Percentiles rank a stretch among this genome's conserved stretches.
Evolutionary conservation across 495 filamentous ascomycete genomes (phyloP).

Genomic region (Staphylotrichum tortipilum): DNA sequence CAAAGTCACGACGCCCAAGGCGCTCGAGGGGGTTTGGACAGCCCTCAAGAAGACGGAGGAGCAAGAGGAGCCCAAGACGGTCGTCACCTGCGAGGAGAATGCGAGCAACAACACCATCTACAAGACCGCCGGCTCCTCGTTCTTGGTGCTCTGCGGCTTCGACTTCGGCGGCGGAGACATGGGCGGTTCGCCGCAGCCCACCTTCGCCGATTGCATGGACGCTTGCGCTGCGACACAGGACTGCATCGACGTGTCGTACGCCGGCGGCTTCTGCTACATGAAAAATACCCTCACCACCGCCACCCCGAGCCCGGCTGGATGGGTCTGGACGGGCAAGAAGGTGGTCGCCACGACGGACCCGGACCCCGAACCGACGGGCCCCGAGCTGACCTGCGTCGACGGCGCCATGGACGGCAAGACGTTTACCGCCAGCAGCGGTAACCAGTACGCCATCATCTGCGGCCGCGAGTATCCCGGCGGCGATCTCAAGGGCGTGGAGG

Average conservation of each 20-base stretch:
- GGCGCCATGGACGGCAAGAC: background rate
- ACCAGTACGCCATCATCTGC: background rate
- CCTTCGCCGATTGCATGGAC: background rate
- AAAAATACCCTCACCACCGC: background rate
- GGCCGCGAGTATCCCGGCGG: background rate
- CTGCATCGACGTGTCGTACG: background rate
- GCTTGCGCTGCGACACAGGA: background rate
- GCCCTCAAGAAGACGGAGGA: background rate
- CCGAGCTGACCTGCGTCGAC: background rate
- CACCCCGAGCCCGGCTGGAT: background rate
- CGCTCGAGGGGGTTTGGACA: background rate
- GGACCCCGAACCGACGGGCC: background rate
- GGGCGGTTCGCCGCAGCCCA: background rate
- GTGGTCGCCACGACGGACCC: background rate
- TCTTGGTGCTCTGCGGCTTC: background rate
- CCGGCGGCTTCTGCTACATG: background rate
- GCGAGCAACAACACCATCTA: background rate
- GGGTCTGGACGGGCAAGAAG: background rate
- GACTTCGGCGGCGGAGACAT: background rate
- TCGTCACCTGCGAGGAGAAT: background rate
- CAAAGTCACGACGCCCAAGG: background rate
- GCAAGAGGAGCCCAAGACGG: background rate
- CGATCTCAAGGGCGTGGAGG: background rate
- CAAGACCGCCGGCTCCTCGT: constrained; percentile 36
- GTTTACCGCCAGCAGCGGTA: background rate